Base-by-base conservation (phyloP, 2,329 filamentous ascomycete genomes). In the Colletotrichum eleusines region DNA sequence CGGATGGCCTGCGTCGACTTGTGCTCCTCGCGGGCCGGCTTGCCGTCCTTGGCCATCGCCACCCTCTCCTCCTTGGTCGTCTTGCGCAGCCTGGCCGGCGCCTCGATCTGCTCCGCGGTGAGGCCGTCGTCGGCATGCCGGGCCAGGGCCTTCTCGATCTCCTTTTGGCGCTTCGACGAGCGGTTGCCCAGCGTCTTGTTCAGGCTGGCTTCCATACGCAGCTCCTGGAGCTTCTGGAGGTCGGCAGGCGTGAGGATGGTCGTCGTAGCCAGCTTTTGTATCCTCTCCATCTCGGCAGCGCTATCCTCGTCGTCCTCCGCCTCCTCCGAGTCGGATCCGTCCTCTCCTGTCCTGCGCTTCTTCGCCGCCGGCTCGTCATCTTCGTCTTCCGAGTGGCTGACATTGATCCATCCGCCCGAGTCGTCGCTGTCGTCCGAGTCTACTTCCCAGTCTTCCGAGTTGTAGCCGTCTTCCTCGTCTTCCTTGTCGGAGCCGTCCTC, bases 181-280 rank as follows among this genome's bases (percentile, higher is more conserved):
- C 80, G 78, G 73, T 75, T 80, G 72, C 84, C 86, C 78, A 89
- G 82, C 59, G 84, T 85, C 72, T 92, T 91, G 73, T 92, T 89
- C 57, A 98, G 83, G 44, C 89, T 88, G 26, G 94, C 90, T 53
- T 92, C 86, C 60, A 92, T 86, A 57, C 94, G 93, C 31, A 99
- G 90, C 81, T 98, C 95, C 72, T 94, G 90, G 26, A 99, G 91
- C 80, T 98, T 98, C 75, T 93, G 91, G n/a, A 98, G 88, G 81
- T 99, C 96, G 16, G 96, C 96, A 0, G 96, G 96, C 0, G 96
- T 99, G 72, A 99, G 90, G 74, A 99, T 97, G 59, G 93, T 92
- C 2, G 94, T 97, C 0, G 94, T 97, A n/a, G 95, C 95, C 53
- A 98, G 89, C 76, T 90, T 94, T 16, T 91, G 90, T 74, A 90